Conservation (phyloP, 345 rosid genomes). For the Draba incana region DNA sequence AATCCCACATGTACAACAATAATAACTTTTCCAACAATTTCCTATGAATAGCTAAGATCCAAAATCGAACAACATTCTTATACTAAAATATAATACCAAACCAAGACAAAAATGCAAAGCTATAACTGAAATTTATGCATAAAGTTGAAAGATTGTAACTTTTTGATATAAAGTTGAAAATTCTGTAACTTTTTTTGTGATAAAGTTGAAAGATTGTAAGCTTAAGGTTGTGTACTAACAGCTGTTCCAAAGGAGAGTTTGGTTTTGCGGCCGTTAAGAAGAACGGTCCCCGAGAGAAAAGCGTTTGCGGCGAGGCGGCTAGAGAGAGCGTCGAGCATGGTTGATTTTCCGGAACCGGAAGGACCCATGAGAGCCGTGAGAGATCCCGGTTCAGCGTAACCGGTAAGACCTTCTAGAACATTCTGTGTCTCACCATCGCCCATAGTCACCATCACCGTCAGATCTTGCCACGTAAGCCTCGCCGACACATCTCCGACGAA, state of each 20-base stretch:
- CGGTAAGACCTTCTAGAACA: slow-evolving; percentile 82
- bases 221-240: slow-evolving; percentile 49
- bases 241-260: slow-evolving; percentile 96
- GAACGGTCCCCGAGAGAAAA: slow-evolving; percentile 81
- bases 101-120: slow-evolving; percentile 26
- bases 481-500: slow-evolving; percentile 82
- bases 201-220: background rate
- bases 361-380: slow-evolving; percentile 95
- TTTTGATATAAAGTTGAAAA: slow-evolving; percentile 2
- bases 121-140: slow-evolving; percentile 24
- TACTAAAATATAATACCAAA: background rate
- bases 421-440: slow-evolving; percentile 72
- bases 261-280: slow-evolving; percentile 87
- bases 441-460: slow-evolving; percentile 75
- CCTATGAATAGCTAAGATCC: slow-evolving; percentile 36
- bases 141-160: slow-evolving; percentile 13
- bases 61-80: slow-evolving; percentile 38
- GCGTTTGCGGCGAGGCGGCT: slow-evolving; percentile 92
- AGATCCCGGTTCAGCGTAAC: slow-evolving; percentile 87
- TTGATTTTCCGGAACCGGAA: slow-evolving; percentile 93
- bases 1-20: background rate
- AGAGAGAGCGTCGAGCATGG: slow-evolving; percentile 86
- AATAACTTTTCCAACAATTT: background rate
- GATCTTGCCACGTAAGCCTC: slow-evolving; percentile 89
- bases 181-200: background rate